phyloP scores from a whole-genome alignment of 2,329 filamentous ascomycete species.

The Neopestalotiopsis rosae region DNA sequence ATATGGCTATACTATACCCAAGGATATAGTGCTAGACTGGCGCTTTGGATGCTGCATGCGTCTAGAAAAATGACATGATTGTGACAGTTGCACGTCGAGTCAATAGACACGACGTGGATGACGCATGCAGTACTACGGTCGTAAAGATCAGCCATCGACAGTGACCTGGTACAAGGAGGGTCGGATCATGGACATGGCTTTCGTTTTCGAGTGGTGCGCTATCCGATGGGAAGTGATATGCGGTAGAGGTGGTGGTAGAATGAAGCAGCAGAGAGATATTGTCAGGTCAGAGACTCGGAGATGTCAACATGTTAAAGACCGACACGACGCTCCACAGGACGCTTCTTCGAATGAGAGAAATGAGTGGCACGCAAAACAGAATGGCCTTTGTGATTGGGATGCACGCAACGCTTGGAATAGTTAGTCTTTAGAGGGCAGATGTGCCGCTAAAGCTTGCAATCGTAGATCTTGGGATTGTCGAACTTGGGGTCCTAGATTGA shows the following conservation, averaged over 20 bases:
- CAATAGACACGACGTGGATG: constrained; percentile 9
- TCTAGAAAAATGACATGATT: constrained; percentile 1
- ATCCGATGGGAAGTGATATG: constrained; percentile 5
- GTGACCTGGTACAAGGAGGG: constrained; percentile 4
- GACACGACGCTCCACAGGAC: neutral
- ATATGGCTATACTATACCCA: neutral
- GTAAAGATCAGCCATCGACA: constrained; percentile 4
- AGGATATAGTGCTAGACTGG: neutral
- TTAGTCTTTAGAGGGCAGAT: no score
- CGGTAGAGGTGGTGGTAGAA: neutral
- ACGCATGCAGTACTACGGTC: constrained; percentile 14
- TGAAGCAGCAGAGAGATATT: neutral
- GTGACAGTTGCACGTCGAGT: constrained; percentile 10
- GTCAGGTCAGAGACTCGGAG: neutral
- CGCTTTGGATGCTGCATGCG: neutral
- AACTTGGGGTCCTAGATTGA: neutral
- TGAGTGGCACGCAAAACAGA: neutral
- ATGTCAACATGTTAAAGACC: neutral
- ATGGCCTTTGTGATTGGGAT: no score
- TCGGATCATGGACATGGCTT: constrained; percentile 1
- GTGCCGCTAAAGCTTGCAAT: neutral
- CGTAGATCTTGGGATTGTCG: neutral
- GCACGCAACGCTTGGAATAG: no score
- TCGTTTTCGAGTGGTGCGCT: neutral
- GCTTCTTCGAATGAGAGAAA: neutral